phyloP scores from a whole-genome alignment of 495 filamentous ascomycete species.

The Lasiosphaeria ovina region DNA sequence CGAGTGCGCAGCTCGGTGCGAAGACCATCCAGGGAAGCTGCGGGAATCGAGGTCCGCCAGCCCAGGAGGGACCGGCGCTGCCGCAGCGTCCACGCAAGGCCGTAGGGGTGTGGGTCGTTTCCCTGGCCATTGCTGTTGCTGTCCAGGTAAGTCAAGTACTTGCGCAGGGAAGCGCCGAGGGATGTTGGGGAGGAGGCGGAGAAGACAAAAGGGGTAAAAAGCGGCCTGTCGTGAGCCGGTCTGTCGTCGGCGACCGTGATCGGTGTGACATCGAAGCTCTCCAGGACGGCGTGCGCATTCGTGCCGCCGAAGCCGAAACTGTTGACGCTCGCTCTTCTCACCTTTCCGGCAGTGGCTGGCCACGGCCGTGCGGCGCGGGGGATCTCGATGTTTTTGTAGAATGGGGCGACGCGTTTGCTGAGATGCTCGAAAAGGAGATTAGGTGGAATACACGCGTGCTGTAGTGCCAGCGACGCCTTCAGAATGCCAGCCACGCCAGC shows the following conservation, averaged over 20 bases:
- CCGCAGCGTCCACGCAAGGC: constrained; percentile 33
- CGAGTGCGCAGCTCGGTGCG: neutral
- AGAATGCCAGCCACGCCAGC: constrained; percentile 52
- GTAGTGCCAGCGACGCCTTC: constrained; percentile 47
- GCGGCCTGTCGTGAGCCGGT: neutral
- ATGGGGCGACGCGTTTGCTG: constrained; percentile 40
- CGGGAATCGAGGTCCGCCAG: constrained; percentile 36
- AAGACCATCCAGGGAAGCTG: constrained; percentile 15
- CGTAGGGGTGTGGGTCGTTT: constrained; percentile 35
- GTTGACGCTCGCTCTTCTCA: constrained; percentile 11
- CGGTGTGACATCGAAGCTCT: constrained; percentile 17
- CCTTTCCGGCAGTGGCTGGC: neutral
- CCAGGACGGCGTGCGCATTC: constrained; percentile 13
- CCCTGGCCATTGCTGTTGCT: constrained; percentile 32
- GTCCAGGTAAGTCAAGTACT: constrained; percentile 37
- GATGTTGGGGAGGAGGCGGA: constrained; percentile 40
- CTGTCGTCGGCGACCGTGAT: constrained; percentile 24
- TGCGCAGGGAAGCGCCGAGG: constrained; percentile 34
- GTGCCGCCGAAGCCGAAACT: constrained; percentile 19
- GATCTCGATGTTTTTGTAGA: constrained; percentile 21
- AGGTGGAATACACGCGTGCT: constrained; percentile 44
- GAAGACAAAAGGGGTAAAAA: constrained; percentile 36
- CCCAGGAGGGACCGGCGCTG: constrained; percentile 30
- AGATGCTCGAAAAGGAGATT: constrained; percentile 46
- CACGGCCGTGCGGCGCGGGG: constrained; percentile 17